Evolutionary conservation across 805 yeast genomes (phyloP).

Genomic region (Pichia cephalocereana): DNA sequence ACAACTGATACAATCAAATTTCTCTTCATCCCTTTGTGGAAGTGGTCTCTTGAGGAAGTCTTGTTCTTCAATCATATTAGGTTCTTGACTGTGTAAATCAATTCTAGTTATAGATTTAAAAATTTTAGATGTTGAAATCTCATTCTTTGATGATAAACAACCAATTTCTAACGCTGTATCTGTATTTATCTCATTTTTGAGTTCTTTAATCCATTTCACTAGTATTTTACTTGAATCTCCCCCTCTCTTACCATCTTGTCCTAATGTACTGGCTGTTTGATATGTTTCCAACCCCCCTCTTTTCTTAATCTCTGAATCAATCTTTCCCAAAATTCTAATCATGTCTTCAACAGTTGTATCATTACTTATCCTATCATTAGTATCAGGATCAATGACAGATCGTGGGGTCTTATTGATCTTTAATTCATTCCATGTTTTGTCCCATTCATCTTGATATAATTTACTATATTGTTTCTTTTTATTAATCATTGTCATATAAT

Average conservation of each 20-base stretch:
- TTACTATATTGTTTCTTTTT: background rate
- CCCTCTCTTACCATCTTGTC: conserved; percentile 71
- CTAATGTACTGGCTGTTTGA: conserved; percentile 78
- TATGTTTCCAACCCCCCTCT: conserved; percentile 75
- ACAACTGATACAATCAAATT: conserved; percentile 64
- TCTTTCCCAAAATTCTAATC: conserved; percentile 34
- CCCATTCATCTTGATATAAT: conserved; percentile 9
- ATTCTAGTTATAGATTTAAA: conserved; percentile 51
- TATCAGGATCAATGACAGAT: conserved; percentile 1
- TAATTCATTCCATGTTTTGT: conserved; percentile 7
- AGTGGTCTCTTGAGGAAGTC: conserved; percentile 75
- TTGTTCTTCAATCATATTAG: conserved; percentile 53
- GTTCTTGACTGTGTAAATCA: conserved; percentile 75
- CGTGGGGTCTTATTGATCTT: conserved; percentile 20
- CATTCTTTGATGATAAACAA: conserved; percentile 58
- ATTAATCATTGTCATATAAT: conserved; percentile 10
- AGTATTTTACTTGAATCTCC: conserved; percentile 85
- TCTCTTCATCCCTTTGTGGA: conserved; percentile 38
- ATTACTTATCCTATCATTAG: conserved; percentile 2
- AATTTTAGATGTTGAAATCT: conserved; percentile 49
- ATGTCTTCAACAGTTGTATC: conserved; percentile 8
- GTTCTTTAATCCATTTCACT: conserved; percentile 52
- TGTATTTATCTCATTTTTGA: background rate
- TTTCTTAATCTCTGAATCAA: conserved; percentile 51
- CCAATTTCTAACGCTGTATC: conserved; percentile 74